phyloP scores from a whole-genome alignment of 257 asterid species.

The Solanum tarijense region DNA sequence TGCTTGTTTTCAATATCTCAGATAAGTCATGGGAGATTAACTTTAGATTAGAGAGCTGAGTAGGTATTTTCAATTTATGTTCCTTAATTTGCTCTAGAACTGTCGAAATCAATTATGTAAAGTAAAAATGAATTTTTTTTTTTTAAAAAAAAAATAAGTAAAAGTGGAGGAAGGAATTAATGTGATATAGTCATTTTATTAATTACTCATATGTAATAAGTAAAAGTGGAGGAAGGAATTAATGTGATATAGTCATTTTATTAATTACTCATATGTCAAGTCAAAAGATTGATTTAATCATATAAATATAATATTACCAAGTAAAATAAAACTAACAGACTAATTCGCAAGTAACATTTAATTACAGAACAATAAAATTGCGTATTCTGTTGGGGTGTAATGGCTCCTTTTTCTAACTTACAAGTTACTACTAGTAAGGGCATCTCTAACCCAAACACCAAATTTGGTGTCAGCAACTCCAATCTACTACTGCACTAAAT shows the following conservation, averaged over 20 bases:
- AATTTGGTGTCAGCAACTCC: too few relatives aligned
- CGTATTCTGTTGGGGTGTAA: neutral
- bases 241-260: too few relatives aligned
- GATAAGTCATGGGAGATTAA: neutral
- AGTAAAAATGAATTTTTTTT: too few relatives aligned
- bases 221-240: too few relatives aligned
- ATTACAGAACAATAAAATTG: neutral
- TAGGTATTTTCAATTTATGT: too few relatives aligned
- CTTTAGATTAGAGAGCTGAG: neutral
- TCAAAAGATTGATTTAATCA: neutral
- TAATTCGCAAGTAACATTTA: neutral
- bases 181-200: too few relatives aligned
- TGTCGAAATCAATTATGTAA: neutral
- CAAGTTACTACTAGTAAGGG: neutral
- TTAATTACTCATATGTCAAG: neutral
- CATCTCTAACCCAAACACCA: too few relatives aligned
- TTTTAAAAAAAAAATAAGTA: too few relatives aligned
- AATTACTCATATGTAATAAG: too few relatives aligned
- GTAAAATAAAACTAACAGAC: neutral
- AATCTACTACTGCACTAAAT: too few relatives aligned
- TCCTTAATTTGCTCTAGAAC: neutral
- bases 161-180: too few relatives aligned
- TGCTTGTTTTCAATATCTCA: neutral
- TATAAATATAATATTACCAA: too few relatives aligned
- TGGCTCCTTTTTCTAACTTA: neutral